Base-by-base conservation (phyloP, 2,329 filamentous ascomycete species). In the Lithohypha guttulata region DNA sequence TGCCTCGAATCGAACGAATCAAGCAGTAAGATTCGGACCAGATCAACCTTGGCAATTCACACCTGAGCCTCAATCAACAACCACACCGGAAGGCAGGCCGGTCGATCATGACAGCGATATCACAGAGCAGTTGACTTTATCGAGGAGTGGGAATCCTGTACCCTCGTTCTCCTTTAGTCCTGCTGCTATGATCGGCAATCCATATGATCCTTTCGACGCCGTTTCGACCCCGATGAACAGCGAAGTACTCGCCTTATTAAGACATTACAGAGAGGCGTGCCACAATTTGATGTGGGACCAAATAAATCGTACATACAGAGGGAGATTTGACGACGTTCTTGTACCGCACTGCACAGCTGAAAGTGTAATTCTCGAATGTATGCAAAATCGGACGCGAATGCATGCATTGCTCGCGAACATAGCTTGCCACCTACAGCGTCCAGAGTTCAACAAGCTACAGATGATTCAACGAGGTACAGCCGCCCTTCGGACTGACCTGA, bases 321-420 rank as follows among this genome's bases (percentile, higher is more conserved):
- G 32, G 17, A 23, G 23, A n/a, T 9, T 23, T 8, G 32, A 22
- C n/a, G 17, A 21, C 7, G 20, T 13, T 11, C 17, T 21, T 11
- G 23, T 34, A 11, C n/a, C n/a, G 8, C 32, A 20, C 3, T 22
- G 6, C n/a, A 10, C 32, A 3, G 17, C 32, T 3, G 32, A 34
- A 18, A n/a, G 17, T 6, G 20, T 34, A 3, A 34, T 34, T 5
- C 6, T 34, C 8, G 32, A 21, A 34, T 34, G 32, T 13, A 34
- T 34, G 32, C 17, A 34, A n/a, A 34, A 22, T 15, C 32, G 20
- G 4, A 10, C 32, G 13, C 17, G 32, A 6, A 34, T 34, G 20
- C 13, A 34, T 18, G 10, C 32, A 3, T 15, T 34, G n/a, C 20
- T 34, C n/a, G 32, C 32, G 3, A 20, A 34, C 32, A 21, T 15